These are phyloP conservation scores for Trichoderma arundinaceum DNA, from an alignment of 2,329 filamentous ascomycete genomes.

Conservation along the genomic window DNA sequence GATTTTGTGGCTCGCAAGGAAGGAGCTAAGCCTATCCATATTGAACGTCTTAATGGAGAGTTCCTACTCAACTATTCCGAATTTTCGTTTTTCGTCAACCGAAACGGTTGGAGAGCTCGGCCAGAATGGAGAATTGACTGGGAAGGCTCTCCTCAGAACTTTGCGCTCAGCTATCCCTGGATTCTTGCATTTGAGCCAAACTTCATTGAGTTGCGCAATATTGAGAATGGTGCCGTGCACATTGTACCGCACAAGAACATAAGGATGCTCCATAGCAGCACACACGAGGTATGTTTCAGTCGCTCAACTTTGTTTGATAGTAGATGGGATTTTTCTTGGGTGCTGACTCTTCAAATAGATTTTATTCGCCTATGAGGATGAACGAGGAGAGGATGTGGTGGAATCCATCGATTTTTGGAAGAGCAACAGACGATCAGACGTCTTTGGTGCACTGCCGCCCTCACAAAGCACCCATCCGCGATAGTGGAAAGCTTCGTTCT, in stretches of 20 bases:
- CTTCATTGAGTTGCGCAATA: constrained; percentile 95
- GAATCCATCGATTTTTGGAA: constrained; percentile 98
- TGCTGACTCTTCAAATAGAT: constrained; percentile 64
- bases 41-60: constrained; percentile 94
- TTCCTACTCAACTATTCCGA: constrained; percentile 98
- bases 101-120: constrained; percentile 94
- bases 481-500: constrained; percentile 29
- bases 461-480: constrained; percentile 27
- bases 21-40: constrained; percentile 92
- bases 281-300: constrained; percentile 78
- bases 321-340: not conserved
- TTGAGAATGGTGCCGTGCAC: constrained; percentile 92
- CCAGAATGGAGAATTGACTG: constrained; percentile 98
- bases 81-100: constrained; percentile 98
- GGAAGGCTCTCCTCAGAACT: constrained; percentile 91
- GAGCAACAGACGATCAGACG: constrained; percentile 60
- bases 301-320: not conserved
- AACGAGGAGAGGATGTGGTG: constrained; percentile 89
- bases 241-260: constrained; percentile 97
- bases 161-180: constrained; percentile 95
- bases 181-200: constrained; percentile 96
- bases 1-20: constrained; percentile 96
- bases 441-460: constrained; percentile 36
- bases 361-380: constrained; percentile 96
- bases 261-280: constrained; percentile 95